These are phyloP conservation scores for Starmerella cellae DNA, from an alignment of 805 yeast genomes.

Conservation along the genomic window DNA sequence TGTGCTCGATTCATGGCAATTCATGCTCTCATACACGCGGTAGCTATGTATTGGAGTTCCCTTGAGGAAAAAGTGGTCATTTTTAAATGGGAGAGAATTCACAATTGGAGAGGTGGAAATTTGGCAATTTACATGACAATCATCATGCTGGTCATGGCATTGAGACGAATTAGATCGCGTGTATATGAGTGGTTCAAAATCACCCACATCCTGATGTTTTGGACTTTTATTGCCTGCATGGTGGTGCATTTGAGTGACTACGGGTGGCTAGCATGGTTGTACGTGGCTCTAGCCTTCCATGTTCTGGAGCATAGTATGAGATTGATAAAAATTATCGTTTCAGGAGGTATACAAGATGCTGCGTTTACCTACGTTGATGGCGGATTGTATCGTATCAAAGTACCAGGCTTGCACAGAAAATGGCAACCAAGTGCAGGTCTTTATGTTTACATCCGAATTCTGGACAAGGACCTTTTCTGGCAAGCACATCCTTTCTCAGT, in stretches of 20 bases:
- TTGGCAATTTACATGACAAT: conserved; percentile 33
- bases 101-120: conserved; percentile 32
- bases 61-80: conserved; percentile 17
- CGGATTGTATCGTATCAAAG: conserved; percentile 30
- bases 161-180: conserved; percentile 37
- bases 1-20: conserved; percentile 35
- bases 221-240: conserved; percentile 23
- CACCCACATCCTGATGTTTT: conserved; percentile 31
- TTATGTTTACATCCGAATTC: conserved; percentile 43
- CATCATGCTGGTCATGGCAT: conserved; percentile 36
- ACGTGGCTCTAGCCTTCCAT: conserved; percentile 53
- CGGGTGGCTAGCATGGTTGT: conserved; percentile 45
- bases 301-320: conserved; percentile 49
- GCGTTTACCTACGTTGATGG: conserved; percentile 17
- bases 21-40: conserved; percentile 36
- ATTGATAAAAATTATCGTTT: conserved; percentile 37
- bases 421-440: conserved; percentile 45
- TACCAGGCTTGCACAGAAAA: conserved; percentile 29
- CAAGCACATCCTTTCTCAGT: conserved; percentile 63
- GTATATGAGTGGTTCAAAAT: conserved; percentile 47
- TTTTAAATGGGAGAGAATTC: conserved; percentile 24
- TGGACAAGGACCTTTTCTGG: conserved; percentile 44
- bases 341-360: conserved; percentile 37
- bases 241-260: conserved; percentile 46
- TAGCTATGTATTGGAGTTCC: conserved; percentile 24